Evolutionary conservation across 1,284 basidiomycete species (phyloP), one percentile per base, ranked within the genome.

Genomic region (Trichosporon faecale): DNA sequence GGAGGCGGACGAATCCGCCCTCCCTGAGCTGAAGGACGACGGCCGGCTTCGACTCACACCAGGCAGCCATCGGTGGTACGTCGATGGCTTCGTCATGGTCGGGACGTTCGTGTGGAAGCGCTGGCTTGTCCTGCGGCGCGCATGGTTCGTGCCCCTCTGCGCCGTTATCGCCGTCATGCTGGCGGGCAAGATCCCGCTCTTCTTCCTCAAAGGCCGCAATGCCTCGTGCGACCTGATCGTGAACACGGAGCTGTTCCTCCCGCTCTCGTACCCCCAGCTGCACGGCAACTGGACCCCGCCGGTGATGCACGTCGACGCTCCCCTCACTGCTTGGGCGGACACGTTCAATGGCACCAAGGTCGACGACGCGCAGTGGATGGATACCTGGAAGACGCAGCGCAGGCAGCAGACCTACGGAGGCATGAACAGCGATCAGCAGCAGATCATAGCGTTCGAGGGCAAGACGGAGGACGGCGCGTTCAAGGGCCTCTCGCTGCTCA

Each of bases 41-140:
- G n/a, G 29, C 29, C 33, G 37, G 3, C 35, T 64, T 6, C 14
- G 37, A 6, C 70, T 72, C 37, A 61, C 70, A 1, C 52, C 70
- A 0, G 66, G 65, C 12, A 27, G n/a, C 16, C 33, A 46, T 11
- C 18, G 57, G 4, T 71, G 66, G 70, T 66, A 40, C 57, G 57
- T 65, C 33, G n/a, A 44, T 8, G 67, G 46, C 4, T 21, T 52
- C 11, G 31, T 35, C n/a, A 72, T 69, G 68, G 66, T 52, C 0
- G 78, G 88, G 64, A 91, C 90, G 0, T 90, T 93, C 72, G 89
- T 91, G 81, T 83, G 88, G 73, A 93, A 93, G 79, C 88, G 91
- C 0, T 74, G 84, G n/a, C 82, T 92, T 29, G 86, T 93, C 66
- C 83, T 87, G 1, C 86, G 88, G 3, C 86, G 89, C 46, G 88